Conservation (phyloP, 78 protist genomes). For the Dictyostelium firmibasis region DNA sequence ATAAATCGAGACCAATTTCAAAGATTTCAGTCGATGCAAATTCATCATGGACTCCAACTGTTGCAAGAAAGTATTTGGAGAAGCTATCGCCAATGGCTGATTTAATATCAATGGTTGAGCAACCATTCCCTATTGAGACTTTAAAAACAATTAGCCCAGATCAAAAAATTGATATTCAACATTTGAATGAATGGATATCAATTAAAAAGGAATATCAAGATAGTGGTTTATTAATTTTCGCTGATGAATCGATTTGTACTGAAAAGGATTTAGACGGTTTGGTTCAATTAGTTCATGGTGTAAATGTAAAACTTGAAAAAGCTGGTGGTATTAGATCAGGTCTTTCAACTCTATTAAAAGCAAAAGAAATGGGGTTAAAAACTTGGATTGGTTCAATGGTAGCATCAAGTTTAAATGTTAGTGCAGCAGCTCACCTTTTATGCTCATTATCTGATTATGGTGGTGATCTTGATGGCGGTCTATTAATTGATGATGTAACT, state of each 20-base stretch:
- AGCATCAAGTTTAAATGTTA: constrained; percentile 18
- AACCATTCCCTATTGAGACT: constrained; percentile 63
- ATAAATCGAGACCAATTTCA: background rate
- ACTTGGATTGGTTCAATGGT: constrained; percentile 75
- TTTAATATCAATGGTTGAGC: constrained; percentile 63
- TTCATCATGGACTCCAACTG: constrained; percentile 50
- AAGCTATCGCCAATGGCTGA: background rate
- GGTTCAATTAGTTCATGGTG: constrained; percentile 44
- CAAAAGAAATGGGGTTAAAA: background rate
- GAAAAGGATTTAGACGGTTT: constrained; percentile 2
- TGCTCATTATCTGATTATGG: constrained; percentile 8
- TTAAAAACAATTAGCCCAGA: background rate
- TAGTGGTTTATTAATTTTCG: constrained; percentile 31
- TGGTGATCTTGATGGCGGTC: constrained; percentile 51
- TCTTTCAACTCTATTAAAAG: constrained; percentile 20
- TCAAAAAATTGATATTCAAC: background rate
- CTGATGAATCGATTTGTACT: constrained; percentile 65
- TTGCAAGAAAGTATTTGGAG: constrained; percentile 15
- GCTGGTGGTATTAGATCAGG: constrained; percentile 65
- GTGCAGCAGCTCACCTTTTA: constrained; percentile 44
- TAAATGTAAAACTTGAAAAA: constrained; percentile 59
- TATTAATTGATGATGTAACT: constrained; percentile 25
- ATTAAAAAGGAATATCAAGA: constrained; percentile 26
- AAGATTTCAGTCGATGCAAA: constrained; percentile 63
- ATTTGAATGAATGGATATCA: constrained; percentile 12